These are phyloP conservation scores for Penicillium polonicum DNA, from an alignment of 2,329 filamentous ascomycete genomes.

Conservation along the genomic window DNA sequence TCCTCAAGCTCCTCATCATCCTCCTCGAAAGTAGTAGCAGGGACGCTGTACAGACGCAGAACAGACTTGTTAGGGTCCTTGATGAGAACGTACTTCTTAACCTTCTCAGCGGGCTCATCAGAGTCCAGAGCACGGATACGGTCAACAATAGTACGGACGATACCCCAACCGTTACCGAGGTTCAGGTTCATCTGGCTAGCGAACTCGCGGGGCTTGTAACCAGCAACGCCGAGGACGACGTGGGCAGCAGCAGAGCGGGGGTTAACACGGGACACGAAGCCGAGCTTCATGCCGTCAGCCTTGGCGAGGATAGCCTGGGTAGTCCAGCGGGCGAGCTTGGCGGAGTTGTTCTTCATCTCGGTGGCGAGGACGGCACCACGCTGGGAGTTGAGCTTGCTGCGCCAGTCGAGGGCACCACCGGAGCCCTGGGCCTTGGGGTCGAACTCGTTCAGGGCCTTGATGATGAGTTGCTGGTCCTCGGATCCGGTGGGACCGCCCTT, in stretches of 20 bases:
- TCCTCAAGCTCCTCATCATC: constrained; percentile 64
- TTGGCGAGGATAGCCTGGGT: constrained; percentile 94
- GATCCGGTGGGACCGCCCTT: constrained; percentile 84
- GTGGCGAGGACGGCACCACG: constrained; percentile 96
- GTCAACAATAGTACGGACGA: constrained; percentile 95
- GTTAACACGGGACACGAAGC: constrained; percentile 92
- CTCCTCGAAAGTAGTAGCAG: constrained; percentile 84
- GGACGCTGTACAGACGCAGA: constrained; percentile 88
- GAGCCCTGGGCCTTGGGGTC: constrained; percentile 96
- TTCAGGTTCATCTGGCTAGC: constrained; percentile 97
- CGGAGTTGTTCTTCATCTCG: constrained; percentile 99
- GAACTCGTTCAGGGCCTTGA: constrained; percentile 98
- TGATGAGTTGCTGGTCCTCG: constrained; percentile 84
- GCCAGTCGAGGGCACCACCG: constrained; percentile 94
- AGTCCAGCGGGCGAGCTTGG: constrained; percentile 97
- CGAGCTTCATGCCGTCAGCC: constrained; percentile 98
- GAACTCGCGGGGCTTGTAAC: constrained; percentile 97
- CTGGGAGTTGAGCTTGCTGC: constrained; percentile 88
- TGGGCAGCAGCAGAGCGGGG: constrained; percentile 91
- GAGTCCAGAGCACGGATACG: constrained; percentile 55
- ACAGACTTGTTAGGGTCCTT: constrained; percentile 97
- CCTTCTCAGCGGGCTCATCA: constrained; percentile 42
- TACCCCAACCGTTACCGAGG: constrained; percentile 96
- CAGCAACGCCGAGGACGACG: constrained; percentile 89
- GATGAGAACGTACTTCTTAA: constrained; percentile 56